Evolutionary conservation across 73 alveolate genomes (phyloP).

Genomic region (Breviolum minutum): DNA sequence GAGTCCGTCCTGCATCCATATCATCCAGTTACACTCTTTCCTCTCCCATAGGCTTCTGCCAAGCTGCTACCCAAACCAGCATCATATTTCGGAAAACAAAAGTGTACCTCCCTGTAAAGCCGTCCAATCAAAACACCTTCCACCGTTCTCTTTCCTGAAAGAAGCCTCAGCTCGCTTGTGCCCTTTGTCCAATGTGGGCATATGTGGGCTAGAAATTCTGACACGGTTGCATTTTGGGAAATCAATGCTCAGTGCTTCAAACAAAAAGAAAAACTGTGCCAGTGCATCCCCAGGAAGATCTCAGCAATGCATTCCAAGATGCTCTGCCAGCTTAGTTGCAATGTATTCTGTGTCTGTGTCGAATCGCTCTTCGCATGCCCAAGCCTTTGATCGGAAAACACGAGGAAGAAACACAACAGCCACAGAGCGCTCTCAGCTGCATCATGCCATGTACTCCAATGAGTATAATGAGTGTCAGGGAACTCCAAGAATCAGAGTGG

Average conservation of each 20-base stretch:
- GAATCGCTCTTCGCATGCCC: slow-evolving; percentile 54
- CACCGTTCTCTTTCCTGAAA: slow-evolving; percentile 34
- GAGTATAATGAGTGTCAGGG: not conserved
- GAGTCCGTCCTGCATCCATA: not conserved
- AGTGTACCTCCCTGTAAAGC: slow-evolving; percentile 92
- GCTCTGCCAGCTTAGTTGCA: slow-evolving; percentile 85
- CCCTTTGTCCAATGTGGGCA: no score
- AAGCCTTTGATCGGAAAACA: slow-evolving; percentile 14
- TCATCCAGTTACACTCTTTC: not conserved
- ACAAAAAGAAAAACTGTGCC: no score
- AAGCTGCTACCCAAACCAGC: slow-evolving; percentile 4
- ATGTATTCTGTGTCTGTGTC: slow-evolving; percentile 20
- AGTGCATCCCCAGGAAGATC: no score
- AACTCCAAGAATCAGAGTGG: slow-evolving; percentile 60
- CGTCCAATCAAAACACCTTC: slow-evolving; percentile 52
- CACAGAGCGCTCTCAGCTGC: not conserved
- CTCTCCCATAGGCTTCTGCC: not conserved
- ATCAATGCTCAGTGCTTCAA: no score
- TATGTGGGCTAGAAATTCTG: no score
- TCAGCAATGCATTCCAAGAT: not conserved
- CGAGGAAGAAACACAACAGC: not conserved
- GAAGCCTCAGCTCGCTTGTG: slow-evolving; percentile 19
- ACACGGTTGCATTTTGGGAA: no score
- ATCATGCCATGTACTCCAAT: not conserved
- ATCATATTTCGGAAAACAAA: slow-evolving; percentile 72